Evolutionary conservation across 345 rosid genomes (phyloP).

Genomic region (Tarenaya hassleriana): DNA sequence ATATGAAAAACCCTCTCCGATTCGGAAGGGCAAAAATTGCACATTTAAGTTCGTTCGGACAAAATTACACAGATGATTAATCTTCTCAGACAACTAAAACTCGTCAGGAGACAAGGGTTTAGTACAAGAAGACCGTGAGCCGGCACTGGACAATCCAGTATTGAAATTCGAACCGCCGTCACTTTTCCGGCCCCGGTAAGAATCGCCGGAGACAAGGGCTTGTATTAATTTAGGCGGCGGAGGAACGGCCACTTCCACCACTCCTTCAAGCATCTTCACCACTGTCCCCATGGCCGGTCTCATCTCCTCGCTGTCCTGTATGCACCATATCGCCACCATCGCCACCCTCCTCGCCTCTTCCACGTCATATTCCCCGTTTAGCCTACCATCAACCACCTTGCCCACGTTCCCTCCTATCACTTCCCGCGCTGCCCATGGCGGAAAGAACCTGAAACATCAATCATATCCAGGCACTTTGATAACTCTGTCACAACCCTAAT

Average conservation of each 20-base stretch:
- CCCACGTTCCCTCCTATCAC: slow-evolving; percentile 54
- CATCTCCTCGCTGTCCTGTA: slow-evolving; percentile 56
- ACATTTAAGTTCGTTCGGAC: too few relatives aligned
- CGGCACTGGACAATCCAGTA: slow-evolving; percentile 35
- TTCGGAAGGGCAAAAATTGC: too few relatives aligned
- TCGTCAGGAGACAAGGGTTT: slow-evolving; percentile 31
- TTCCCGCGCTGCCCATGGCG: slow-evolving; percentile 80
- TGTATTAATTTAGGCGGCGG: slow-evolving; percentile 77
- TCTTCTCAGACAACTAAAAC: too few relatives aligned
- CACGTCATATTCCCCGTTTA: slow-evolving; percentile 33
- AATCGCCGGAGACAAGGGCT: slow-evolving; percentile 71
- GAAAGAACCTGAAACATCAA: slow-evolving; percentile 50
- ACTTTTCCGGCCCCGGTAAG: slow-evolving; percentile 38
- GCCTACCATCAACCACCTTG: slow-evolving; percentile 41
- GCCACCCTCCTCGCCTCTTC: slow-evolving; percentile 59
- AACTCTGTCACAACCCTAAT: neutral
- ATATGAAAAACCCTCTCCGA: too few relatives aligned
- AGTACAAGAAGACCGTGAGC: slow-evolving; percentile 46
- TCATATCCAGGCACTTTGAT: neutral
- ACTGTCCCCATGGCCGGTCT: slow-evolving; percentile 71
- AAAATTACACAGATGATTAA: too few relatives aligned
- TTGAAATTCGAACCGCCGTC: slow-evolving; percentile 33
- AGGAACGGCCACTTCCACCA: slow-evolving; percentile 48
- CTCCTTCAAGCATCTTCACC: slow-evolving; percentile 73
- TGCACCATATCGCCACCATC: slow-evolving; percentile 67